Percentiles rank a stretch among this genome's conserved stretches.
These are phyloP conservation scores for Trichoderma koningii DNA, from an alignment of 2,329 filamentous ascomycete genomes.

Conservation along the genomic window DNA sequence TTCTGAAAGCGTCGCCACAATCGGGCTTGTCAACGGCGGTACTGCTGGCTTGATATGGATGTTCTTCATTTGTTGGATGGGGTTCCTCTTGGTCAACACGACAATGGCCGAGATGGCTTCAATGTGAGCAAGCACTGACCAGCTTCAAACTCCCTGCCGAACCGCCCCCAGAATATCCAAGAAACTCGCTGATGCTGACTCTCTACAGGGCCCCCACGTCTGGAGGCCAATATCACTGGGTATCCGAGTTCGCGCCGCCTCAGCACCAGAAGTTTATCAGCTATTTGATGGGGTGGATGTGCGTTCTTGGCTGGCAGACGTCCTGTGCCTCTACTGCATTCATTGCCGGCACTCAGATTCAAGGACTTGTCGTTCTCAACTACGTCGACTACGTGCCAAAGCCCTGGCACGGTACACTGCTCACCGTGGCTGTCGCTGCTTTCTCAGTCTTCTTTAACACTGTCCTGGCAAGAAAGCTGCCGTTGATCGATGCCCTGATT, in stretches of 20 bases:
- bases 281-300: conserved; percentile 54
- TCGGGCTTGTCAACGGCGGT: conserved; percentile 45
- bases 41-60: conserved; percentile 51
- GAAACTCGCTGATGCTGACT: neutral
- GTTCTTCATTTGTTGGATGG: conserved; percentile 44
- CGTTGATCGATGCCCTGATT: conserved; percentile 54
- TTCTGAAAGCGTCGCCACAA: neutral
- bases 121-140: neutral
- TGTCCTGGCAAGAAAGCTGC: conserved; percentile 41
- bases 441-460: conserved; percentile 20
- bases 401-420: conserved; percentile 17
- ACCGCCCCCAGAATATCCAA: too few relatives aligned
- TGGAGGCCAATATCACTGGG: conserved; percentile 62
- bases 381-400: conserved; percentile 4
- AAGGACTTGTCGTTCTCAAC: conserved; percentile 46
- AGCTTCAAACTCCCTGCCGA: too few relatives aligned
- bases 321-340: conserved; percentile 45
- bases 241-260: conserved; percentile 54
- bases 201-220: conserved; percentile 55
- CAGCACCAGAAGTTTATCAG: conserved; percentile 54
- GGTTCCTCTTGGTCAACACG: conserved; percentile 43
- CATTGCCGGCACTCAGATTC: conserved; percentile 48
- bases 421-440: conserved; percentile 7
- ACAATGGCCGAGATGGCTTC: conserved; percentile 52
- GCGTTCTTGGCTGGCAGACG: conserved; percentile 49